Percentiles rank a stretch among this genome's conserved stretches.
Conservation (phyloP, 108 stramenopile species). For the Mediolabrus comicus region DNA sequence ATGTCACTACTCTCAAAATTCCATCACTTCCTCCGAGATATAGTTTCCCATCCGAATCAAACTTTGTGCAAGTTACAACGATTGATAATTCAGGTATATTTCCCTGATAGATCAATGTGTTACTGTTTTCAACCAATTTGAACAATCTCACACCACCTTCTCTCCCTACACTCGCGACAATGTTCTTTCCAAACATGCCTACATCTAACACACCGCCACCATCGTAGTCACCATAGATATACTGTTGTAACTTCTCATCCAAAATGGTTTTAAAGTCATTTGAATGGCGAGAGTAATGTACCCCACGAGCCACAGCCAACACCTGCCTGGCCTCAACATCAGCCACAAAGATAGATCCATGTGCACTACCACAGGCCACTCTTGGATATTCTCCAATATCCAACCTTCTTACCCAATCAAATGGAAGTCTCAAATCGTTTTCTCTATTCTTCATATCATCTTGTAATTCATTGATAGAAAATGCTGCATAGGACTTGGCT, state of each 20-base stretch:
- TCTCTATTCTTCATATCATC: too few relatives aligned
- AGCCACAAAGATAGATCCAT: conserved; percentile 55
- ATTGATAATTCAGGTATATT: conserved; percentile 5
- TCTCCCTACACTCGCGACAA: conserved; percentile 55
- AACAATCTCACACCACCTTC: conserved; percentile 63
- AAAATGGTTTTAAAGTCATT: conserved; percentile 17
- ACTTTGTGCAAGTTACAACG: conserved; percentile 47
- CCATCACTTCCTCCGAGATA: conserved; percentile 58
- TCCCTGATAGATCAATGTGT: conserved; percentile 10
- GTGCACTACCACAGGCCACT: conserved; percentile 65
- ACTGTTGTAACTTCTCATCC: conserved; percentile 19
- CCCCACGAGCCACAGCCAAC: conserved; percentile 31
- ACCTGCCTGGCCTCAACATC: conserved; percentile 56
- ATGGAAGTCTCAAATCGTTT: conserved; percentile 2
- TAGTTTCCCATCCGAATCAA: conserved; percentile 47
- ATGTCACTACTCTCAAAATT: conserved; percentile 27
- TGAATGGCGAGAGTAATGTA: conserved; percentile 31
- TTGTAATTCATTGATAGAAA: conserved; percentile 30
- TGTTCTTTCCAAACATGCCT: conserved; percentile 36
- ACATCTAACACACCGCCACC: conserved; percentile 61
- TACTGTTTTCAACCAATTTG: conserved; percentile 6
- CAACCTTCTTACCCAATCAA: conserved; percentile 75
- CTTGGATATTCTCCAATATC: conserved; percentile 65
- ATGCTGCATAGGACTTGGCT: conserved; percentile 19
- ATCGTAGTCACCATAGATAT: conserved; percentile 54